Evolutionary conservation across 768 basidiomycete species (phyloP).

Genomic region (Agaricus subrufescens): DNA sequence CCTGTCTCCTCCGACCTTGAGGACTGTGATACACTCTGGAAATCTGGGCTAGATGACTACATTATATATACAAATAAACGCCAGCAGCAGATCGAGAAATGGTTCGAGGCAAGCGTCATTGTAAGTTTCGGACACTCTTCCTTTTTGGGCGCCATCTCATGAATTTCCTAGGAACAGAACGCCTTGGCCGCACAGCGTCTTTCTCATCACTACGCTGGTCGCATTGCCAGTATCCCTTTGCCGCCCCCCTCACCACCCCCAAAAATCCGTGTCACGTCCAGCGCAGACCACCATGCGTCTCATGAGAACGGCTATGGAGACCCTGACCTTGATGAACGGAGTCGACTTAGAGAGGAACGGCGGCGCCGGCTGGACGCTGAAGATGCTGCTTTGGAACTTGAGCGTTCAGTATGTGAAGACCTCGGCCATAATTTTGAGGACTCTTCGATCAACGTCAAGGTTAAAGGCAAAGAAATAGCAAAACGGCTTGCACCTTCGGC

Average conservation of each 20-base stretch:
- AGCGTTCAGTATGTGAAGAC: conserved; percentile 49
- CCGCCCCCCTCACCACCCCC: conserved; percentile 28
- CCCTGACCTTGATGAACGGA: conserved; percentile 17
- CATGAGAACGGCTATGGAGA: conserved; percentile 24
- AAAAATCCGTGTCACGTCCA: conserved; percentile 7
- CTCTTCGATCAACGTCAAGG: conserved; percentile 23
- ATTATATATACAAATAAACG: conserved; percentile 68
- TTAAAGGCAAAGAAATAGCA: conserved; percentile 40
- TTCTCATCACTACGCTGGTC: conserved; percentile 52
- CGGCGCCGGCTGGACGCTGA: conserved; percentile 32
- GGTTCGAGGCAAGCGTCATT: conserved; percentile 63
- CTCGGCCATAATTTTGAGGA: conserved; percentile 5
- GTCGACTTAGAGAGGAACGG: conserved; percentile 17
- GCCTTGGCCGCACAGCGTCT: conserved; percentile 53
- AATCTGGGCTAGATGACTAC: conserved; percentile 63
- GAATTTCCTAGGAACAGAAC: conserved; percentile 60
- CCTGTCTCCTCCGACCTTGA: conserved; percentile 74
- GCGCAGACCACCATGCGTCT: conserved; percentile 1
- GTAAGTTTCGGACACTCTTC: conserved; percentile 31
- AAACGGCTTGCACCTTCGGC: conserved; percentile 47
- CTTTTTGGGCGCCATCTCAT: conserved; percentile 6
- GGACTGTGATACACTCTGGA: conserved; percentile 77
- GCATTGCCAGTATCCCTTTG: conserved; percentile 41
- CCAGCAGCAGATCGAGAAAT: conserved; percentile 66
- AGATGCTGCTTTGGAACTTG: conserved; percentile 54